Conservation (phyloP, 73 alveolate genomes). For the Paramecium pentaurelia region DNA sequence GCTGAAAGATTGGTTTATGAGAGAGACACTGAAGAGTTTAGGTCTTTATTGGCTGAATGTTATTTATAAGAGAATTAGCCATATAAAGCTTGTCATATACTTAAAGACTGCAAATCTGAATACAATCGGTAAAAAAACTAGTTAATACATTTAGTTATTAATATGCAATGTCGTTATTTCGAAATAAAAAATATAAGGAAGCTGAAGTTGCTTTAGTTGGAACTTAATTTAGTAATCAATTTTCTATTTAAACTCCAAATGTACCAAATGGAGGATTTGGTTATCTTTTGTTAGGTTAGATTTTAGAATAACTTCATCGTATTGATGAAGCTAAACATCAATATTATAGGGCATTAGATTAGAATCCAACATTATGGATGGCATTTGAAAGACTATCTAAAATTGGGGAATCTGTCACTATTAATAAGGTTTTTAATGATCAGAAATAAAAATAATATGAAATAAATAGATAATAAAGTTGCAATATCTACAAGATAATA, state of each 20-base stretch:
- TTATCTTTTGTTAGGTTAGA: slow-evolving; percentile 77
- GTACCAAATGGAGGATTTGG: slow-evolving; percentile 97
- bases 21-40: slow-evolving; percentile 81
- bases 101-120: slow-evolving; percentile 77
- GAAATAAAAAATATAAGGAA: slow-evolving; percentile 80
- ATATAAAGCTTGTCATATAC: slow-evolving; percentile 89
- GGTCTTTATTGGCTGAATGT: slow-evolving; percentile 87
- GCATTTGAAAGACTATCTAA: slow-evolving; percentile 90
- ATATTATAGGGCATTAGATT: slow-evolving; percentile 77
- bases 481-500: background rate
- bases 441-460: slow-evolving; percentile 24
- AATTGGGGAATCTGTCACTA: slow-evolving; percentile 53
- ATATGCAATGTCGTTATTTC: slow-evolving; percentile 83
- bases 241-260: slow-evolving; percentile 23
- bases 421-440: slow-evolving; percentile 23
- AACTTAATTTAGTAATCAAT: slow-evolving; percentile 55
- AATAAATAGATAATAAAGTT: background rate
- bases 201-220: slow-evolving; percentile 88
- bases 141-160: slow-evolving; percentile 67
- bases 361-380: slow-evolving; percentile 95
- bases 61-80: slow-evolving; percentile 85
- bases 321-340: slow-evolving; percentile 84
- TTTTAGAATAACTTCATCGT: slow-evolving; percentile 76
- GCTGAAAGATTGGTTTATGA: slow-evolving; percentile 62
- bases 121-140: slow-evolving; percentile 56